phyloP scores from a whole-genome alignment of 768 basidiomycete species.

The Floccularia luteovirens region DNA sequence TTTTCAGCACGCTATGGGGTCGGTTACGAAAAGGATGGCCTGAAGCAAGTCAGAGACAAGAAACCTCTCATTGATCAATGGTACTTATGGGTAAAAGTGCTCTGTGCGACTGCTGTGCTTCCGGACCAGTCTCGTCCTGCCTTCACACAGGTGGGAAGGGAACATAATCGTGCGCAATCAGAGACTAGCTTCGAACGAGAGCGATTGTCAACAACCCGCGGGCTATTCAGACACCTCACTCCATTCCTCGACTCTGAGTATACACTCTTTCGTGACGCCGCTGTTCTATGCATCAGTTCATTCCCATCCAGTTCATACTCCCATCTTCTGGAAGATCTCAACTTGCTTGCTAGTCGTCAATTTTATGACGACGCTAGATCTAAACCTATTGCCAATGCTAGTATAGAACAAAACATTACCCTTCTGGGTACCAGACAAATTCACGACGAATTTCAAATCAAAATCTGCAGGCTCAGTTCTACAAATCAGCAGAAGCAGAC shows the following conservation, averaged over 20 bases:
- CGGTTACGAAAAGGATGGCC: conserved; percentile 41
- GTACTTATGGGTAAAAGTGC: conserved; percentile 75
- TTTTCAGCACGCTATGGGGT: conserved; percentile 31
- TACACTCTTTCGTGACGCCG: conserved; percentile 75
- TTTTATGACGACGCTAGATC: conserved; percentile 70
- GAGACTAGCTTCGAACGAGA: conserved; percentile 76
- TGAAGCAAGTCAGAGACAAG: conserved; percentile 48
- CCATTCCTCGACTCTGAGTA: conserved; percentile 87
- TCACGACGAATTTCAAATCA: conserved; percentile 53
- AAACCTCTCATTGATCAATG: conserved; percentile 64
- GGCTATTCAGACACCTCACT: conserved; percentile 77
- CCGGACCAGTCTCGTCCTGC: conserved; percentile 51
- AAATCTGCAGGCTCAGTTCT: conserved; percentile 31
- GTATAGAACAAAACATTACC: conserved; percentile 27
- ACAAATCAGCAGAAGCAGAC: conserved; percentile 49
- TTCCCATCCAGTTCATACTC: conserved; percentile 74
- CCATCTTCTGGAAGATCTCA: conserved; percentile 78
- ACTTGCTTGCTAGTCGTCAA: conserved; percentile 70
- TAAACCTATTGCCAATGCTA: conserved; percentile 28
- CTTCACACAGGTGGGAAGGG: conserved; percentile 48
- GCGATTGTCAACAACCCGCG: conserved; percentile 73
- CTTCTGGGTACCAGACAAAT: conserved; percentile 46
- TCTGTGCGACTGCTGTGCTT: conserved; percentile 75
- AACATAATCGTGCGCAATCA: conserved; percentile 64
- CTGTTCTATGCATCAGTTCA: conserved; percentile 83